Conservation (phyloP, 2,329 filamentous ascomycete genomes). For the Ilyonectria sp. region DNA sequence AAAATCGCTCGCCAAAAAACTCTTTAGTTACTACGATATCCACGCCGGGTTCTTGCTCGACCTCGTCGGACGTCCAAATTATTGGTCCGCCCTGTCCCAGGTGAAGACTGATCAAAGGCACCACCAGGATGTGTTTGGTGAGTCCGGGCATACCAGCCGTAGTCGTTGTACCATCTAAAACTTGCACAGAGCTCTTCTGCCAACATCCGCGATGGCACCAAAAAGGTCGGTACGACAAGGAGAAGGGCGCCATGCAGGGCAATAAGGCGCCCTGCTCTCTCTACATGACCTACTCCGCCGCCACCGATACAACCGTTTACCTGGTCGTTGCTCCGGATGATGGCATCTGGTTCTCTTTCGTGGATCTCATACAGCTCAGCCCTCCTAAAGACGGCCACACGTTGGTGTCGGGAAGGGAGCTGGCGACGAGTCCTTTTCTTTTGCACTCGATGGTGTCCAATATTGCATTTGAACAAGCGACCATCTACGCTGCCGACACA, state of each 20-base stretch:
- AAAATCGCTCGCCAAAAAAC: not conserved
- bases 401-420: not conserved
- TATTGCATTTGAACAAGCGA: conserved; percentile 12
- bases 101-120: conserved; percentile 6
- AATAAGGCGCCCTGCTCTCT: conserved; percentile 9
- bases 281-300: conserved; percentile 9
- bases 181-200: conserved; percentile 10
- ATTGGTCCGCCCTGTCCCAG: conserved; percentile 11
- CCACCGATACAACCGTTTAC: conserved; percentile 4
- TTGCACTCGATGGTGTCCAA: not conserved
- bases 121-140: conserved; percentile 2
- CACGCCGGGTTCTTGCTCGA: conserved; percentile 6
- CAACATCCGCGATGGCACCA: conserved; percentile 9
- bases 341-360: conserved; percentile 4
- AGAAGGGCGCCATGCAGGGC: not conserved
- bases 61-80: conserved; percentile 12
- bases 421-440: conserved; percentile 1
- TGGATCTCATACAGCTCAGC: not conserved
- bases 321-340: not conserved
- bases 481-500: conserved; percentile 5
- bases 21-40: conserved; percentile 1
- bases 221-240: conserved; percentile 3
- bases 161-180: too few species aligned
- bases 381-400: too few species aligned
- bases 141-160: not conserved